Evolutionary conservation across 768 basidiomycete species (phyloP).

Genomic region (Suillus brevipes): DNA sequence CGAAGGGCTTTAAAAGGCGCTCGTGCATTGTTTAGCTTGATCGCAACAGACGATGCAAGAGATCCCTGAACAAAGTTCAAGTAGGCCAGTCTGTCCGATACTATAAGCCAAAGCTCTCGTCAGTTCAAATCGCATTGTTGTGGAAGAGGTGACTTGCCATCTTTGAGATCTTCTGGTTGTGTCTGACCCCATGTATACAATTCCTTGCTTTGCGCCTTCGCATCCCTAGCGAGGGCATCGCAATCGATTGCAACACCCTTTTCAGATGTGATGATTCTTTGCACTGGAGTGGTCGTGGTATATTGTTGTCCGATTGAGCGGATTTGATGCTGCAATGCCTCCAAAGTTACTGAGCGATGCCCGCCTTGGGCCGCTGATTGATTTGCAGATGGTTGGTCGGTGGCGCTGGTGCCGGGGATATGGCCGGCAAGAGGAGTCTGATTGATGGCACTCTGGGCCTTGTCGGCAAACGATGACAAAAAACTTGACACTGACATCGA

Average conservation of each 20-base stretch:
- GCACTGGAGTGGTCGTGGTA: slow-evolving; percentile 63
- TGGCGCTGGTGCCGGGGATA: slow-evolving; percentile 48
- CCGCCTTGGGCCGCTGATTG: slow-evolving; percentile 40
- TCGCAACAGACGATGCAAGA: slow-evolving; percentile 58
- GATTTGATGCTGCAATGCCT: slow-evolving; percentile 69
- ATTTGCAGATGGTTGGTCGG: slow-evolving; percentile 43
- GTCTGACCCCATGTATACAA: slow-evolving; percentile 82
- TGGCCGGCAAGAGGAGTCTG: slow-evolving; percentile 59
- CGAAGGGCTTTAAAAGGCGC: slow-evolving; percentile 69
- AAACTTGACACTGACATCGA: slow-evolving; percentile 63
- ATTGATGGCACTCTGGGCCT: slow-evolving; percentile 71
- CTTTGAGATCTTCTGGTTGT: slow-evolving; percentile 71
- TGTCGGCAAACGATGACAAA: slow-evolving; percentile 68
- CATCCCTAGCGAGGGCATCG: slow-evolving; percentile 63
- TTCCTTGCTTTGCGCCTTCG: slow-evolving; percentile 78
- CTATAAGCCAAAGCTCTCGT: slow-evolving; percentile 34
- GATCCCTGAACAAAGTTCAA: slow-evolving; percentile 77
- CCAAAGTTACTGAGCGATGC: slow-evolving; percentile 56
- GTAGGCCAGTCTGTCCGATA: slow-evolving; percentile 80
- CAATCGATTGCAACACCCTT: slow-evolving; percentile 79
- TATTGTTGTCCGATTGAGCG: slow-evolving; percentile 76
- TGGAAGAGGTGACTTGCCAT: slow-evolving; percentile 48
- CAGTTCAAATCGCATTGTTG: slow-evolving; percentile 4
- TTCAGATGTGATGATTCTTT: slow-evolving; percentile 76
- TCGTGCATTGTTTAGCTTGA: slow-evolving; percentile 64